Conservation (phyloP, 108 stramenopile species). For the Conticribra guillardii region DNA sequence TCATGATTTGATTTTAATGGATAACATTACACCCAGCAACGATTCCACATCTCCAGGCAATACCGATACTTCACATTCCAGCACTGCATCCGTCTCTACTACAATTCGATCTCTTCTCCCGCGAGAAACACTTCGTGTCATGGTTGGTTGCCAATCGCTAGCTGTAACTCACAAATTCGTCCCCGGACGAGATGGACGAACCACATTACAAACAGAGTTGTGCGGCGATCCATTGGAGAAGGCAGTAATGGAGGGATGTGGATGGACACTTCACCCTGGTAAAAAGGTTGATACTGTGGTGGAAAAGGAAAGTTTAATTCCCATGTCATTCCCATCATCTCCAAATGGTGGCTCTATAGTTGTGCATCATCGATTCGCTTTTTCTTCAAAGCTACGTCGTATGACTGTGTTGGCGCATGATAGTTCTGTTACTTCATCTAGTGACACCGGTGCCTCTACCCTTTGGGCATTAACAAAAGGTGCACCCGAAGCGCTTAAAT, state of each 20-base stretch:
- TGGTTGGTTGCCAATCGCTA: slow-evolving; percentile 93
- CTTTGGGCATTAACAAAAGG: slow-evolving; percentile 88
- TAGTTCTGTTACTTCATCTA: slow-evolving; percentile 29
- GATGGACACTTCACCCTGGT: slow-evolving; percentile 68
- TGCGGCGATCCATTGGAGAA: slow-evolving; percentile 95
- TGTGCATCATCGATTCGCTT: slow-evolving; percentile 80
- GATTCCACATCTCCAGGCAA: not conserved
- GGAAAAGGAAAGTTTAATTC: slow-evolving; percentile 11
- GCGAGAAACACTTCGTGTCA: slow-evolving; percentile 64
- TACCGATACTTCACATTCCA: not conserved
- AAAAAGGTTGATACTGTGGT: slow-evolving; percentile 15
- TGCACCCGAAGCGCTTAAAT: slow-evolving; percentile 90
- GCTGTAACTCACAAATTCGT: slow-evolving; percentile 47
- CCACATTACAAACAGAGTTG: slow-evolving; percentile 27
- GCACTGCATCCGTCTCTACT: not conserved
- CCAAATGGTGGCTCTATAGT: slow-evolving; percentile 10
- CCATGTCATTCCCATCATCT: slow-evolving; percentile 1
- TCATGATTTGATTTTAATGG: slow-evolving; percentile 37
- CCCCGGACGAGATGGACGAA: slow-evolving; percentile 33
- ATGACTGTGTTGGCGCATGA: slow-evolving; percentile 80
- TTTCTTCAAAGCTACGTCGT: slow-evolving; percentile 86
- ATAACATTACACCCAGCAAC: slow-evolving; percentile 10
- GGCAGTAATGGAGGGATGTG: slow-evolving; percentile 83
- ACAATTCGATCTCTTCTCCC: slow-evolving; percentile 38
- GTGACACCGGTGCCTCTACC: slow-evolving; percentile 8